Evolutionary conservation across 805 yeast genomes (phyloP).

Genomic region (Lipomyces japonicus): DNA sequence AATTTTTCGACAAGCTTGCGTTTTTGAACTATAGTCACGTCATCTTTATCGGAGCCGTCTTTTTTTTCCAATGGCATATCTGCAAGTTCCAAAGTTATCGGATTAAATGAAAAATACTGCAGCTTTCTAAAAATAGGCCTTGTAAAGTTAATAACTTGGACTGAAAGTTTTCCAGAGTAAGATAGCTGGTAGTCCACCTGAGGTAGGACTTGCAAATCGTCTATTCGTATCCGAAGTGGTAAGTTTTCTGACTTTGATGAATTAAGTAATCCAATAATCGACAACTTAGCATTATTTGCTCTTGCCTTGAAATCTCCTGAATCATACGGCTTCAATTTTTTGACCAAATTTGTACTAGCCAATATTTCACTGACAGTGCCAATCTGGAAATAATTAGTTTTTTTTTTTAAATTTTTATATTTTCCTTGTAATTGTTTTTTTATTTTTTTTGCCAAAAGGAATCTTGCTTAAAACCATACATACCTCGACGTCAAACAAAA

Average conservation of each 20-base stretch:
- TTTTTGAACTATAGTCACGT: constrained; percentile 27
- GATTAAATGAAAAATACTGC: constrained; percentile 74
- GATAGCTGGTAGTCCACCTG: background rate
- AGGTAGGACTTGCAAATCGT: background rate
- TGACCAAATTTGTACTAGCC: background rate
- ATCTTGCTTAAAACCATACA: background rate
- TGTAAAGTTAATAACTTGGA: constrained; percentile 50
- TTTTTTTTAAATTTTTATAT: no score
- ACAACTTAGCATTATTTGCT: constrained; percentile 15
- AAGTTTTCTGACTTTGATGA: background rate
- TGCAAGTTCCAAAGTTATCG: constrained; percentile 58
- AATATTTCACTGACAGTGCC: background rate
- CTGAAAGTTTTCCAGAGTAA: background rate
- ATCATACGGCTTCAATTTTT: background rate
- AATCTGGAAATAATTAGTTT: background rate
- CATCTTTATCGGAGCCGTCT: constrained; percentile 31
- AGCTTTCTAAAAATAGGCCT: constrained; percentile 68
- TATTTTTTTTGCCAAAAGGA: no score
- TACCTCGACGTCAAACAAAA: constrained; percentile 4
- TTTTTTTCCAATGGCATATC: constrained; percentile 31
- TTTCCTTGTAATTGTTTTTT: no score
- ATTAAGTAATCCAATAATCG: constrained; percentile 20
- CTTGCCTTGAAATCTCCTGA: background rate
- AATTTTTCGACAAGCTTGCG: constrained; percentile 22
- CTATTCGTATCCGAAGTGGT: constrained; percentile 5